A percentile compares a stretch with the other conserved stretches of the same genome.
phyloP scores from a whole-genome alignment of 2,329 filamentous ascomycete genomes.

The Hortaea werneckii region DNA sequence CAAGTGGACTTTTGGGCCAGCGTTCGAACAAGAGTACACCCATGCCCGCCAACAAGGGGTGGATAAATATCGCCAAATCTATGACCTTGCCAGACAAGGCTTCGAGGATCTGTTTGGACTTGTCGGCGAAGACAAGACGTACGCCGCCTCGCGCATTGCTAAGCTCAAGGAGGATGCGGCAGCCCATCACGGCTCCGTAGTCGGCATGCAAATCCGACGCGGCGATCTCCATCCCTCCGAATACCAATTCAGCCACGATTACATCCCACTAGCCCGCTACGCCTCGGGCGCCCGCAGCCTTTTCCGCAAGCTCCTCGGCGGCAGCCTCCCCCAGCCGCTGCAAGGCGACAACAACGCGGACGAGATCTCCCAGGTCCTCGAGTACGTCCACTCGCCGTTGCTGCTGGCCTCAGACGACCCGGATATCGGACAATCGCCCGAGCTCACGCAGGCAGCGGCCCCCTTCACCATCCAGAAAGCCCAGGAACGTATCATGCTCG shows the following conservation, averaged over 20 bases:
- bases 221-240: slow-evolving; percentile 71
- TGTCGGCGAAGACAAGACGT: slow-evolving; percentile 52
- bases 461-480: slow-evolving; percentile 40
- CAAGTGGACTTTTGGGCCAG: slow-evolving; percentile 51
- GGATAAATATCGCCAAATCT: slow-evolving; percentile 49
- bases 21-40: slow-evolving; percentile 45
- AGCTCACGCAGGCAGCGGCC: slow-evolving; percentile 42
- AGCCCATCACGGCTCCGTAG: slow-evolving; percentile 41
- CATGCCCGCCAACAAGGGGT: slow-evolving; percentile 24
- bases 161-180: slow-evolving; percentile 43
- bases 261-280: slow-evolving; percentile 65
- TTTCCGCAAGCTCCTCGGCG: slow-evolving; percentile 4
- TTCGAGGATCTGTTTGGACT: slow-evolving; percentile 68
- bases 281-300: slow-evolving; percentile 40
- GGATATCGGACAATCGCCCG: slow-evolving; percentile 56
- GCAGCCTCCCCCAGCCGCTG: slow-evolving; percentile 13
- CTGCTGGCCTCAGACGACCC: slow-evolving; percentile 76
- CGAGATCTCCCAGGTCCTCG: slow-evolving; percentile 67
- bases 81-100: slow-evolving; percentile 56
- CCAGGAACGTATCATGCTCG: slow-evolving; percentile 67
- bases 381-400: slow-evolving; percentile 51
- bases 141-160: slow-evolving; percentile 50
- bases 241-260: slow-evolving; percentile 69
- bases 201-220: slow-evolving; percentile 70
- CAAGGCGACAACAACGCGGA: slow-evolving; percentile 53